phyloP scores from a whole-genome alignment of 2,329 filamentous ascomycete genomes.

The Fusarium continuum region DNA sequence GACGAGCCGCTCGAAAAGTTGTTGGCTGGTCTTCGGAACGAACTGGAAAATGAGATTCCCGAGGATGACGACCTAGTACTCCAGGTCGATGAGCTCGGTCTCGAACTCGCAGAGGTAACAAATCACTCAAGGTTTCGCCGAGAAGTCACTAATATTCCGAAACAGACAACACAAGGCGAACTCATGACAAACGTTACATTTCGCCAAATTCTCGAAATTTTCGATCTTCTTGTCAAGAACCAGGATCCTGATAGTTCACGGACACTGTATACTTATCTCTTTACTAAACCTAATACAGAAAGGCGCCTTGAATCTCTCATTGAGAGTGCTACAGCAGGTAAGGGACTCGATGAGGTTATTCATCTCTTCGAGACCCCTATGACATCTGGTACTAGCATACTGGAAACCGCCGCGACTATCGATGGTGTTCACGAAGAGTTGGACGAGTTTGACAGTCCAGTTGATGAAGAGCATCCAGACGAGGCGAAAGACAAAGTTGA shows the following conservation, averaged over 20 bases:
- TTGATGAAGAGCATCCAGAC: slow-evolving; percentile 33
- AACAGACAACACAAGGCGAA: slow-evolving; percentile 50
- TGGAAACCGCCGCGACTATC: slow-evolving; percentile 26
- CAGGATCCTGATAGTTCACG: slow-evolving; percentile 53
- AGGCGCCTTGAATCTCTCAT: slow-evolving; percentile 53
- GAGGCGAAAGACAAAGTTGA: slow-evolving; percentile 21
- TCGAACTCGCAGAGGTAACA: slow-evolving; percentile 63
- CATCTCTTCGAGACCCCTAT: slow-evolving; percentile 49
- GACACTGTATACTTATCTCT: slow-evolving; percentile 54
- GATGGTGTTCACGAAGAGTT: slow-evolving; percentile 36
- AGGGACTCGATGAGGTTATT: slow-evolving; percentile 53
- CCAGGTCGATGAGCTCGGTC: slow-evolving; percentile 60
- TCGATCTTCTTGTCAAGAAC: slow-evolving; percentile 55
- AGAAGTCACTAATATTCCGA: slow-evolving; percentile 39
- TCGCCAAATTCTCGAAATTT: slow-evolving; percentile 54
- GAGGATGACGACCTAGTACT: slow-evolving; percentile 60
- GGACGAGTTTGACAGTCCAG: slow-evolving; percentile 41
- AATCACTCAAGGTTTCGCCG: background rate
- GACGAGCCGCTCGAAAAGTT: slow-evolving; percentile 57
- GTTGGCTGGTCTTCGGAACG: slow-evolving; percentile 55
- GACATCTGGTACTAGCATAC: slow-evolving; percentile 17
- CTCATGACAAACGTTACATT: slow-evolving; percentile 51
- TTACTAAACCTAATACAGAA: slow-evolving; percentile 52
- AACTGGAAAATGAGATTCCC: slow-evolving; percentile 57
- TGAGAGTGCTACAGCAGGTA: slow-evolving; percentile 54